Evolutionary conservation across 257 asterid species (phyloP), one percentile per base, ranked within the genome.

Genomic region (Echites panduratus): DNA sequence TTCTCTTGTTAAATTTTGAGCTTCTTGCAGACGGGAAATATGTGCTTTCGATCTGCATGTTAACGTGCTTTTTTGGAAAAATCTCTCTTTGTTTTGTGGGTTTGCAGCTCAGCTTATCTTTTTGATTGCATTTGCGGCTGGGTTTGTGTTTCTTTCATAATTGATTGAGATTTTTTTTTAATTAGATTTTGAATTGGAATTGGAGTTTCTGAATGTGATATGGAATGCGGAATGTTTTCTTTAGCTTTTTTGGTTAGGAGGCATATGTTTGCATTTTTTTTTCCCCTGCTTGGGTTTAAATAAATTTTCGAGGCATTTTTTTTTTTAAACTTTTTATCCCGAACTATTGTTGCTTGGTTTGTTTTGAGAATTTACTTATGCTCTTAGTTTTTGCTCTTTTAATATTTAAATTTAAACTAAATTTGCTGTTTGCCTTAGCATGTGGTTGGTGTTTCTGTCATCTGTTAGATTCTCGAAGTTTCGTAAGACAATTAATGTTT

Each of bases 11-110:
- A 74, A 53, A 53, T 57, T 62, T 26, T 9, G 11, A 19, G 7
- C 19, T 13, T 53, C 53, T 9, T 26, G 54, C 47, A 32, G 53
- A 70, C 50, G 66, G 26, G 62, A 67, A 73, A 44, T 64, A 41
- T 52, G 61, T 17, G 52, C 45, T 63, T 50, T 52, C 52, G 20
- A 68, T 68, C 59, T 44, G 73, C 62, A 67, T 58, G 38, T 45
- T 44, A 43, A 4, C 45, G 40, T 45, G 3, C n/a, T 63, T 54
- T 8, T 47, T 57, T 75, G 20, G 6, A 27, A 4, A 47, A 43
- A 43, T 26, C 27, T 66, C 52, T 75, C 27, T 43, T 63, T 41
- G 13, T 41, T 41, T 66, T 53, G 40, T 74, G 61, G 47, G 43
- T 63, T 29, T 38, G 41, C 53, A 44, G 76, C 61, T 61, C 48